A percentile compares a stretch with the other conserved stretches of the same genome.
phyloP scores from a whole-genome alignment of 441 rosid genomes.

The Arabidopsis lyrata region DNA sequence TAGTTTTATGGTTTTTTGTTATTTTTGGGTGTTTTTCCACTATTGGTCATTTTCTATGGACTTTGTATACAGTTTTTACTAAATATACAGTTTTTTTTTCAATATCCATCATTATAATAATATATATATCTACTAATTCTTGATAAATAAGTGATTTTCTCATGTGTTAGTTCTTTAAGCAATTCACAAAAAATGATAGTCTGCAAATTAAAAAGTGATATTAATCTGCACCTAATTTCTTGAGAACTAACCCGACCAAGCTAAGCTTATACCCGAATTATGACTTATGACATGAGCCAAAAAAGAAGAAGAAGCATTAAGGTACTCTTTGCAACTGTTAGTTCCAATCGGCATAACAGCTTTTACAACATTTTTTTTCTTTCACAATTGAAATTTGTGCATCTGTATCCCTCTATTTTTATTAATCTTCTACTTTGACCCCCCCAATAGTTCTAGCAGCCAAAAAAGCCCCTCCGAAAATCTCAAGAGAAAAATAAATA shows the following conservation, averaged over 20 bases:
- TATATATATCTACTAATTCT: too few species aligned
- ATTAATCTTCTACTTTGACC: conserved; percentile 16
- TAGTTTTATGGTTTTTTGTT: too few species aligned
- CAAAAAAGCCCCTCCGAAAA: conserved; percentile 41
- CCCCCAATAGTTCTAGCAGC: conserved; percentile 54
- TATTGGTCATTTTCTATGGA: too few species aligned
- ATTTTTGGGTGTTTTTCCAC: too few species aligned
- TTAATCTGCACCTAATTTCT: neutral
- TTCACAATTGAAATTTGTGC: conserved; percentile 30
- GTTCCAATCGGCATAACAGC: conserved; percentile 45
- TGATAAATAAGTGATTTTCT: too few species aligned
- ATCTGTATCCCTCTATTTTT: conserved; percentile 37
- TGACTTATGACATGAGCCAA: neutral
- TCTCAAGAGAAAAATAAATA: conserved; percentile 38
- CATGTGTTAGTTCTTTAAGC: too few species aligned
- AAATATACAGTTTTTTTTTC: too few species aligned
- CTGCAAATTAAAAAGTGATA: too few species aligned
- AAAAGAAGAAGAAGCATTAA: neutral
- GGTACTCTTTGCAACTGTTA: conserved; percentile 46
- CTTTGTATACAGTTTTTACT: too few species aligned
- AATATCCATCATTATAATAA: too few species aligned
- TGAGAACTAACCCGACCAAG: neutral
- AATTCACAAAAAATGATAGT: too few species aligned
- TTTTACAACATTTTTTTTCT: conserved; percentile 38
- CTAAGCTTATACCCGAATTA: neutral